Evolutionary conservation across 2,329 filamentous ascomycete species (phyloP).

Genomic region (Conoideocrella luteorostrata): DNA sequence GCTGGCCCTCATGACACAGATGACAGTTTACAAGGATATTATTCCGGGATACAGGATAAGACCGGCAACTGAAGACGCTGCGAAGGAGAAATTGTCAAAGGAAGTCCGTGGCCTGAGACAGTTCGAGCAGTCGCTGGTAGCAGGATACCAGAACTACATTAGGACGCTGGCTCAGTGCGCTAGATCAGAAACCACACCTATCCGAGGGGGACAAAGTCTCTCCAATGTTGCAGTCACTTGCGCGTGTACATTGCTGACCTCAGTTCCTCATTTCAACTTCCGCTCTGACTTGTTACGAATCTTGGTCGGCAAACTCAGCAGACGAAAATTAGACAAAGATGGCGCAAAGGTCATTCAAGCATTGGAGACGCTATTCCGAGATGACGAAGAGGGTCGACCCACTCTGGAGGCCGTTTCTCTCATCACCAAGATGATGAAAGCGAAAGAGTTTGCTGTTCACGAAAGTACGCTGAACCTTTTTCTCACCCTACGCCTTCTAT

Average conservation of each 20-base stretch:
- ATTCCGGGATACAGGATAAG: conserved; percentile 96
- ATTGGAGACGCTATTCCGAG: conserved; percentile 72
- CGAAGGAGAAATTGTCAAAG: conserved; percentile 78
- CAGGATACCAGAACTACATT: conserved; percentile 79
- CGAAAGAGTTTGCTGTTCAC: conserved; percentile 72
- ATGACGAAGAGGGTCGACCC: conserved; percentile 84
- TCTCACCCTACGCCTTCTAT: conserved; percentile 78
- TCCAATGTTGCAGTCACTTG: conserved; percentile 77
- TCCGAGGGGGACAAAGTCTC: conserved; percentile 42
- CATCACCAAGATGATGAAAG: conserved; percentile 92
- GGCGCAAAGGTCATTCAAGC: conserved; percentile 72
- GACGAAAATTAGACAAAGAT: conserved; percentile 63
- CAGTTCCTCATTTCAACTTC: conserved; percentile 97
- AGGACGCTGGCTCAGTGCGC: conserved; percentile 65
- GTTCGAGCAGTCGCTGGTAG: conserved; percentile 83
- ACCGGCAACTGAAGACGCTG: conserved; percentile 66
- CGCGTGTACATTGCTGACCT: conserved; percentile 70
- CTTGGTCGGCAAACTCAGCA: conserved; percentile 74
- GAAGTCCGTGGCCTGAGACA: conserved; percentile 76
- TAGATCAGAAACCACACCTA: conserved; percentile 42
- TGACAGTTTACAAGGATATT: conserved; percentile 88
- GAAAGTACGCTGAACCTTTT: conserved; percentile 87
- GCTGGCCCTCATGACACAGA: conserved; percentile 77
- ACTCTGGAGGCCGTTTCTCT: conserved; percentile 81
- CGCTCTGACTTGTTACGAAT: conserved; percentile 82